phyloP scores from a whole-genome alignment of 768 basidiomycete genomes.

The Tricholoma sp. region DNA sequence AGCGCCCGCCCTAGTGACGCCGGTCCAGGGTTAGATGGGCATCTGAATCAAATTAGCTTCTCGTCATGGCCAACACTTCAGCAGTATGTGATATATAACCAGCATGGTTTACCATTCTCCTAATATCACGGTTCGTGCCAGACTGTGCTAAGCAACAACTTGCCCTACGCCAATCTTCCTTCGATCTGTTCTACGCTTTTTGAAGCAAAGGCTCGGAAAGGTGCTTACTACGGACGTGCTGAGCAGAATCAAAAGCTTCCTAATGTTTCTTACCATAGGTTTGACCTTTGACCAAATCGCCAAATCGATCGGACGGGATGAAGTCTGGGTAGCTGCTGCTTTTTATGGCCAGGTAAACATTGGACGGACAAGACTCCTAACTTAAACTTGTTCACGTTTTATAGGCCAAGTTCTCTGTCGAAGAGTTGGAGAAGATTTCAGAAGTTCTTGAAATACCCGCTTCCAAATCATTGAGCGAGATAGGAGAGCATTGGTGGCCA shows the following conservation, averaged over 20 bases:
- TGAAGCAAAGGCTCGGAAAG: constrained; percentile 64
- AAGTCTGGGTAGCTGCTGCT: constrained; percentile 38
- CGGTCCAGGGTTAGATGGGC: neutral
- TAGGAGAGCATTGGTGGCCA: constrained; percentile 72
- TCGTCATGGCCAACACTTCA: constrained; percentile 30
- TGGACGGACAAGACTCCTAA: constrained; percentile 16
- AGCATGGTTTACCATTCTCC: neutral
- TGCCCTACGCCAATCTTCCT: constrained; percentile 48
- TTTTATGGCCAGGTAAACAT: no score
- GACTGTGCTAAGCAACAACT: constrained; percentile 37
- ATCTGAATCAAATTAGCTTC: neutral
- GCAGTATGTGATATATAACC: constrained; percentile 8
- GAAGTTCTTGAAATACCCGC: constrained; percentile 43
- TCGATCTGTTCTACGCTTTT: constrained; percentile 45
- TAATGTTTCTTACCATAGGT: no score
- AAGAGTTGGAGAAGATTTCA: constrained; percentile 53
- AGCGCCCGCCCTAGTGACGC: neutral
- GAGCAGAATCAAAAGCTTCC: no score
- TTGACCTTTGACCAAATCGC: no score
- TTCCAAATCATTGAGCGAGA: constrained; percentile 31
- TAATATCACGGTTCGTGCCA: constrained; percentile 12
- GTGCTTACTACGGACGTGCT: constrained; percentile 38
- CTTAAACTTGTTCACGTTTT: neutral
- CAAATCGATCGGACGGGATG: constrained; percentile 33
- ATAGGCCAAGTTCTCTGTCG: constrained; percentile 62